Evolutionary conservation across 2,329 filamentous ascomycete genomes (phyloP), one percentile per base, ranked within the genome.

Genomic region (Chaetomium strumarium): DNA sequence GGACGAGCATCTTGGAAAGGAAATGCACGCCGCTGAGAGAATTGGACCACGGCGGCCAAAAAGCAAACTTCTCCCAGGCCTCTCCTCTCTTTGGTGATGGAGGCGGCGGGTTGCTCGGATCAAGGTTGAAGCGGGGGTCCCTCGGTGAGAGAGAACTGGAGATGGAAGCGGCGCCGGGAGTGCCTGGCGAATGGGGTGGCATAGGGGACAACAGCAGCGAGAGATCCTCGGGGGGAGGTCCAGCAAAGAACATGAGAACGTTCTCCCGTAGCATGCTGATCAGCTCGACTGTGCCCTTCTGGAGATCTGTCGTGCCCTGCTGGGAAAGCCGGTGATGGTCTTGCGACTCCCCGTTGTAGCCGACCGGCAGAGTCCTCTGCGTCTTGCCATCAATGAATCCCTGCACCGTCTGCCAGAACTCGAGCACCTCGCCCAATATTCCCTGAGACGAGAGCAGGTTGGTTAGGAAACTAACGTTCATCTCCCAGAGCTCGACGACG

Each of bases 11-110:
- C 66, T 87, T 90, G 46, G 87, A 84, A 5, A 99, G 77, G 64
- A 95, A 96, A 67, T 95, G 83, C 1, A 92, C 88, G n/a, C 88
- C 92, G 53, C 90, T 95, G 20, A 97, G 74, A 0, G 91, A 91
- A 65, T 96, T 97, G 2, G 90, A 88, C 71, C 88, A 86, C 0
- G 92, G 93, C 4, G 92, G 91, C 91, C 92, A 97, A 69, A 97
- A 99, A 0, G 91, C 92, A 68, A 93, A 83, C 71, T 92, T 86
- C 65, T 97, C 93, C 90, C 90, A 97, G 0, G 85, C 74, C 62
- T 96, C 90, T 6, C 91, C 92, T 41, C 80, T 81, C 60, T 79
- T 88, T 0, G 90, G 88, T 0, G 87, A 89, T 1, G 85, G 84
- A 11, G 84, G 83, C 1, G 90, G 91, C 2, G 88, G 74, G 57